Base-by-base conservation (phyloP, 2,329 filamentous ascomycete genomes). In the Proliferodiscus dingleyae region DNA sequence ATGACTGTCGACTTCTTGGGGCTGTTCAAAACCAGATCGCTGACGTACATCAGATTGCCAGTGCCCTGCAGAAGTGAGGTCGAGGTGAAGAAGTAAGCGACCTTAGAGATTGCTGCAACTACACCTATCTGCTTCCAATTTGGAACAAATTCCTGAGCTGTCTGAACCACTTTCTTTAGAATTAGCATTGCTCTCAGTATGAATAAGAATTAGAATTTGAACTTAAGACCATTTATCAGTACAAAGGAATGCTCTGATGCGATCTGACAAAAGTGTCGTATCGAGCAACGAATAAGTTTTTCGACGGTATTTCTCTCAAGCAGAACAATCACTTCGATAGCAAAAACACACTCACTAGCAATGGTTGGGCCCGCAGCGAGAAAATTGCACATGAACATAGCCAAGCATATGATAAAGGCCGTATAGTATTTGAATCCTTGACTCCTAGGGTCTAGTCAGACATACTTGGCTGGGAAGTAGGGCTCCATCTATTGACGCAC, bases 351-450 rank as follows among this genome's bases (percentile, higher is more conserved):
- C 32, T 34, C 19, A 34, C 32, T 56, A 10, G 52, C 53, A 33
- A 56, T 44, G 5, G 53, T 45, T 10, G 55, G 55, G 7, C 55
- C 55, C 24, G 53, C 55, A n/a, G 55, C 53, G 5, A 58, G 44
- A 22, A 58, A 55, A 29, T 54, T 58, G 37, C 52, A 54, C 48
- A 56, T 47, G 22, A 50, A 41, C 40, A 50, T 47, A 13, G 47
- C 44, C 21, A 37, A 22, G 18, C 47, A 50, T 21, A 50, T 47
- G 18, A 50, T 24, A 16, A 47, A 42, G 16, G 44, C 47, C 24
- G 32, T 42, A 33, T 49, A 49, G 19, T 45, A 45, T 19, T 45
- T 45, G 19, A 23, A 26, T 15, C 4, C 13, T 22, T 38, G 19
- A 26, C 36, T 38, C 36, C 36, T 38, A 7, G 18, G 33, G 3